Conservation (phyloP, 306 rosid genomes). For the Psophocarpus tetragonolobus region DNA sequence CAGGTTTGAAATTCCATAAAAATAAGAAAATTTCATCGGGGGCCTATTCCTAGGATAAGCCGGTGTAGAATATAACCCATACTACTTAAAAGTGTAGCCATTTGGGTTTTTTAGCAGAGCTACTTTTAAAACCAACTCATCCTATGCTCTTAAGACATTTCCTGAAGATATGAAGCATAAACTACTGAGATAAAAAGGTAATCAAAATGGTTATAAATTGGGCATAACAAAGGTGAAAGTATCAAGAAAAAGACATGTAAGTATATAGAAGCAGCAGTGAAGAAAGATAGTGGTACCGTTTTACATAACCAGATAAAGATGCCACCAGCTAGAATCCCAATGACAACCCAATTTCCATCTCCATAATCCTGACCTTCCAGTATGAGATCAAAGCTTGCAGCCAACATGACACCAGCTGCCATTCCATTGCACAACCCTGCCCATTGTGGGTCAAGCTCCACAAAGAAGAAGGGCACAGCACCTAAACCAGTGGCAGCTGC, state of each 20-base stretch:
- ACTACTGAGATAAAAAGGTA: not conserved
- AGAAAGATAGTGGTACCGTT: conserved; percentile 44
- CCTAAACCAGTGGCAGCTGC: conserved; percentile 99
- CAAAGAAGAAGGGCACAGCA: conserved; percentile 96
- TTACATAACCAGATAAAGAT: conserved; percentile 90
- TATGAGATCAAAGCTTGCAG: conserved; percentile 95
- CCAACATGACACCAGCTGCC: conserved; percentile 99
- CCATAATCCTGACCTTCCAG: conserved; percentile 93
- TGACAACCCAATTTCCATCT: conserved; percentile 87
- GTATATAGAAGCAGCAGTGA: not conserved
- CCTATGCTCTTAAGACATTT: not conserved
- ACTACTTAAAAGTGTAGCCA: not conserved
- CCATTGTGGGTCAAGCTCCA: conserved; percentile 97
- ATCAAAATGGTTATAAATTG: not conserved
- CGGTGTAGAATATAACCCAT: not conserved
- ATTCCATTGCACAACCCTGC: conserved; percentile 98
- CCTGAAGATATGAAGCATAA: not conserved
- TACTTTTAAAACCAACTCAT: not conserved
- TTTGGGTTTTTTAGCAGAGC: not conserved
- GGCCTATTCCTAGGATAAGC: not conserved
- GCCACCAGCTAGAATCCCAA: conserved; percentile 87
- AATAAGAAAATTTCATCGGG: not conserved
- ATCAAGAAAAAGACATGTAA: not conserved
- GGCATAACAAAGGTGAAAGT: not conserved
- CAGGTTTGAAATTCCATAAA: not conserved